These are phyloP conservation scores for Sanghuangporus weigelae DNA, from an alignment of 1,284 basidiomycete genomes.

Conservation along the genomic window DNA sequence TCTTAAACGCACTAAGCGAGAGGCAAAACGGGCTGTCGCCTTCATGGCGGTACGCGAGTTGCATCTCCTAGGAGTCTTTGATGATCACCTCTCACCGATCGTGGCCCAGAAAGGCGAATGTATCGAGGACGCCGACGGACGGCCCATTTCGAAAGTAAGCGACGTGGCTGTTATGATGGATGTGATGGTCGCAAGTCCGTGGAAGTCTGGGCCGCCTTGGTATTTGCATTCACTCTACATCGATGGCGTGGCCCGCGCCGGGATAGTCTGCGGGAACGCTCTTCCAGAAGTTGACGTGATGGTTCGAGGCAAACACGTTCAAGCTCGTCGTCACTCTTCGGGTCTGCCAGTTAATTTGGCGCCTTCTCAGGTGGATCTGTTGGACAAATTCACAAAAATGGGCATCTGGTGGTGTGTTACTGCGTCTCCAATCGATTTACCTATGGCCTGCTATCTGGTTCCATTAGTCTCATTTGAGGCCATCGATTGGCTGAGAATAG, in stretches of 20 bases:
- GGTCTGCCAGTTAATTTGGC: constrained; percentile 14
- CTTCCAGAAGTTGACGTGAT: constrained; percentile 44
- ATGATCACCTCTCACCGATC: constrained; percentile 69
- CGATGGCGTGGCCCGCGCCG: constrained; percentile 43
- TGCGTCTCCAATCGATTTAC: constrained; percentile 43
- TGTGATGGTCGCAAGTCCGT: constrained; percentile 56
- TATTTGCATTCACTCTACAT: constrained; percentile 59
- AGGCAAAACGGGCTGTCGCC: constrained; percentile 75
- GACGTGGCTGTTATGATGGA: constrained; percentile 48
- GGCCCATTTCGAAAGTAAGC: constrained; percentile 35
- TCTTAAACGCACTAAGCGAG: constrained; percentile 57
- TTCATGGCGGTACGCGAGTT: constrained; percentile 69
- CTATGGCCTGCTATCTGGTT: constrained; percentile 56
- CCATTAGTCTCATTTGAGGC: constrained; percentile 43
- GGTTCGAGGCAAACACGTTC: constrained; percentile 31
- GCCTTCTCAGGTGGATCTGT: constrained; percentile 39
- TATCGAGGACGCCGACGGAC: constrained; percentile 48
- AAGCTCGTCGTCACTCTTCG: constrained; percentile 24
- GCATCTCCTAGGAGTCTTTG: constrained; percentile 65
- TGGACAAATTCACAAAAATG: constrained; percentile 58
- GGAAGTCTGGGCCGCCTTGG: constrained; percentile 48
- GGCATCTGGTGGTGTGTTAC: constrained; percentile 63
- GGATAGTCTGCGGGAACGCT: constrained; percentile 55
- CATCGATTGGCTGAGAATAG: constrained; percentile 55
- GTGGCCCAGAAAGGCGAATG: constrained; percentile 38